A percentile compares a stretch with the other conserved stretches of the same genome.
Evolutionary conservation across 2,329 filamentous ascomycete genomes (phyloP).

Genomic region (Hypoxylon sp.): DNA sequence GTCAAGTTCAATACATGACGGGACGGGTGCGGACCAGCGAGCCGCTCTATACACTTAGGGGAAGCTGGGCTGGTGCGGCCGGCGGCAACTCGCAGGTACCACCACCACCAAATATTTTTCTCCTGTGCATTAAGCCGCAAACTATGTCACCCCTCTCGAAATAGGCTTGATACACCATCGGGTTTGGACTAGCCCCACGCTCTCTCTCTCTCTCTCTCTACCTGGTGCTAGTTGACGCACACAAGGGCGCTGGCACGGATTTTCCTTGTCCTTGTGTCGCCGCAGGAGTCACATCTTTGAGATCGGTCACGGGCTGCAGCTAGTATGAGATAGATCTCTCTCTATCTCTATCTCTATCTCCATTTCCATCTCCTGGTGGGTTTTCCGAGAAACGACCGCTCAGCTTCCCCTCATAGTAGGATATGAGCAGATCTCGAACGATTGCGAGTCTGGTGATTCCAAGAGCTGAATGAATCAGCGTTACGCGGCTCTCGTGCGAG

Average conservation of each 20-base stretch:
- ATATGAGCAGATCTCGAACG: neutral
- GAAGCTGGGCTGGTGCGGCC: slow-evolving; percentile 22
- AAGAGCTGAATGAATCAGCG: slow-evolving; percentile 35
- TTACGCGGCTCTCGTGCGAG: slow-evolving; percentile 28
- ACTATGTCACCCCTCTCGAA: slow-evolving; percentile 31
- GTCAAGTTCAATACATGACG: slow-evolving; percentile 26
- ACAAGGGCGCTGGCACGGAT: slow-evolving; percentile 20
- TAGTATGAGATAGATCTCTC: slow-evolving; percentile 37
- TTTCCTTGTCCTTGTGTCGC: slow-evolving; percentile 21
- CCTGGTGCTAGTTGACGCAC: slow-evolving; percentile 4
- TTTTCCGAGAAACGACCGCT: slow-evolving; percentile 7
- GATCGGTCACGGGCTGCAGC: slow-evolving; percentile 39
- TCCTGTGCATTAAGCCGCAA: slow-evolving; percentile 35
- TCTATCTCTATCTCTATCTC: neutral
- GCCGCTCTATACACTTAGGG: slow-evolving; percentile 13
- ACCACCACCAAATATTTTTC: slow-evolving; percentile 27
- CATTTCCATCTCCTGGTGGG: neutral
- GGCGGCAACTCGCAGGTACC: slow-evolving; percentile 37
- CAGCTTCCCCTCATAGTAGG: neutral
- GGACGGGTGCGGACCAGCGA: slow-evolving; percentile 28
- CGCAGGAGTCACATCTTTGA: slow-evolving; percentile 32
- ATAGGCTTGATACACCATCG: slow-evolving; percentile 35
- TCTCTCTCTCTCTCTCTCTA: neutral
- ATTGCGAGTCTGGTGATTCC: neutral
- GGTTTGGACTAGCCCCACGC: slow-evolving; percentile 15